A percentile compares a stretch with the other conserved stretches of the same genome.
These are phyloP conservation scores for Penicillium sp. DNA, from an alignment of 2,329 filamentous ascomycete genomes.

Conservation along the genomic window DNA sequence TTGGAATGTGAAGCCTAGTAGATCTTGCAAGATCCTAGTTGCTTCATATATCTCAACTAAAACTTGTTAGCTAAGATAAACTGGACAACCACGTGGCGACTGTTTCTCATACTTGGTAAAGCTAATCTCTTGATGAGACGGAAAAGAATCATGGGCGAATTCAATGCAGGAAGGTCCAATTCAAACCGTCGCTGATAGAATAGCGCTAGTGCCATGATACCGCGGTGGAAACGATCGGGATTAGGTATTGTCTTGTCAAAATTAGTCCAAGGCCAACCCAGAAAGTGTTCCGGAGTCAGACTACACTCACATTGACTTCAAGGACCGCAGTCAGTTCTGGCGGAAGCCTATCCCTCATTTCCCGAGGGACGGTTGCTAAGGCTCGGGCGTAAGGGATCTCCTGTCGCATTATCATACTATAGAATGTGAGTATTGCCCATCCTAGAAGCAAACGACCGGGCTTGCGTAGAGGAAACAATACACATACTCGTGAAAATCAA, in stretches of 20 bases:
- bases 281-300: not conserved
- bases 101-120: constrained; percentile 62
- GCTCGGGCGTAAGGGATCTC: constrained; percentile 71
- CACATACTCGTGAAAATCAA: constrained; percentile 59
- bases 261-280: not conserved
- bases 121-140: constrained; percentile 69
- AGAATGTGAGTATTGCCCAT: constrained; percentile 1
- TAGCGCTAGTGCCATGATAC: constrained; percentile 60
- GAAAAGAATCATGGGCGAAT: constrained; percentile 65
- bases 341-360: constrained; percentile 47
- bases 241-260: constrained; percentile 40
- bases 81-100: not conserved
- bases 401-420: constrained; percentile 58
- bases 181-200: constrained; percentile 67
- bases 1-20: constrained; percentile 59
- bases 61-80: constrained; percentile 12
- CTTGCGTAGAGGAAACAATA: not conserved
- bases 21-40: constrained; percentile 55
- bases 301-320: constrained; percentile 37
- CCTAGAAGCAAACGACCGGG: not conserved
- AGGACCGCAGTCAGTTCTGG: constrained; percentile 41
- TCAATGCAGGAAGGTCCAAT: constrained; percentile 70
- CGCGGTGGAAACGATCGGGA: constrained; percentile 61
- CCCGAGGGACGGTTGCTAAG: constrained; percentile 43
- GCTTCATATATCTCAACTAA: constrained; percentile 47